Evolutionary conservation across 2,329 filamentous ascomycete genomes (phyloP), one percentile per base, ranked within the genome.

Genomic region (Ceratocystis variospora): DNA sequence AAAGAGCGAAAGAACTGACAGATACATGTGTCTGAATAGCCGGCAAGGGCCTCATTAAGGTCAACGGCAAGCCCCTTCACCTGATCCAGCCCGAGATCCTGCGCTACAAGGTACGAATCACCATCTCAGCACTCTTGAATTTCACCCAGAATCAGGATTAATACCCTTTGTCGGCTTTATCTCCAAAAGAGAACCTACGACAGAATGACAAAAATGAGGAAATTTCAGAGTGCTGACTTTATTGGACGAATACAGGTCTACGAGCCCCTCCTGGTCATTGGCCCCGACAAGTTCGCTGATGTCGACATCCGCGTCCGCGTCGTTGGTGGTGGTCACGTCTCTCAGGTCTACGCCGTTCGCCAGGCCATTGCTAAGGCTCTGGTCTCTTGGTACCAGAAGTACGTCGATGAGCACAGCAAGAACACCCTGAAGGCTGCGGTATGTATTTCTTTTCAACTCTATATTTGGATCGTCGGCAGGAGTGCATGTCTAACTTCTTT

Each of bases 321-420:
- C 76, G 84, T 86, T 76, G 94, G 94, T 79, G 94, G 94, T 89
- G 94, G 93, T 83, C 93, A 97, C 85, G 92, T 89, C 72, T 96
- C 90, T 69, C 92, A 96, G 81, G 85, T 96, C 81, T 96, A 97
- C 82, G 94, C 94, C 78, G 90, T 97, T 84, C 91, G 94, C 75
- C 94, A 99, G 84, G 93, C 94, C 75, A 97, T 99, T 77, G 87
- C 92, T 83, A 99, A 97, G 87, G 74, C 75, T 69, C 72, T 78
- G 68, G 76, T 78, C 73, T 76, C 91, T 80, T 96, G 96, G 88
- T 97, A 96, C 89, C 93, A 96, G 84, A 96, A 99, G 86, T 99
- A 87, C 83, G 90, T 97, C 81, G 94, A 99, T 78, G 94, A 99
- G 89, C 92, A 97, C 89, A 90, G 89, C 83, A 99, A 99, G 89